Evolutionary conservation across 345 rosid genomes (phyloP).

Genomic region (Kandelia obovata): DNA sequence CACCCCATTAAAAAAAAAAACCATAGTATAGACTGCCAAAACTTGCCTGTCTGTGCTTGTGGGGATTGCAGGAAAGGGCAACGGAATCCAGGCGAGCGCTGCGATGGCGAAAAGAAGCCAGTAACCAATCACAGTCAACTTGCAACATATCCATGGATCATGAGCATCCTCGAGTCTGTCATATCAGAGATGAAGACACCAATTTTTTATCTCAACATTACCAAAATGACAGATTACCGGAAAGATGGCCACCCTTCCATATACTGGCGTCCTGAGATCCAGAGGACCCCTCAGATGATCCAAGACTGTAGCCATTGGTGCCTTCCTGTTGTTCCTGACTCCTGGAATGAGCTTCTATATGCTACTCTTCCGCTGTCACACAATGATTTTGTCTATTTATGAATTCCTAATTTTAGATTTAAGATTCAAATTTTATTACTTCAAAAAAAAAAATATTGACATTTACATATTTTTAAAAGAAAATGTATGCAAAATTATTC

Average conservation of each 20-base stretch:
- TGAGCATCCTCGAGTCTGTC: conserved; percentile 57
- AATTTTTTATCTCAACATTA: conserved; percentile 61
- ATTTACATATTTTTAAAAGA: no score
- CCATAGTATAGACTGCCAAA: neutral
- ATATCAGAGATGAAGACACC: conserved; percentile 69
- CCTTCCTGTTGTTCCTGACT: conserved; percentile 76
- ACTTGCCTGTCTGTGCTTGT: neutral
- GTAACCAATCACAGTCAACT: conserved; percentile 39
- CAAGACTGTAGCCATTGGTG: conserved; percentile 89
- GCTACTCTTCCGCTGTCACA: conserved; percentile 43
- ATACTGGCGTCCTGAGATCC: conserved; percentile 36
- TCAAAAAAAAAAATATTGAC: no score
- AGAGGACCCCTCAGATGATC: conserved; percentile 25
- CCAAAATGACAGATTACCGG: conserved; percentile 63
- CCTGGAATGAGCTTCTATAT: conserved; percentile 73
- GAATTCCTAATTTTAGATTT: no score
- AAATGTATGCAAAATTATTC: no score
- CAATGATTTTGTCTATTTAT: conserved; percentile 16
- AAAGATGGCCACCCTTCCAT: conserved; percentile 74
- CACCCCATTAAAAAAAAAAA: no score
- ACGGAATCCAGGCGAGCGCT: conserved; percentile 59
- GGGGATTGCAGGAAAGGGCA: conserved; percentile 47
- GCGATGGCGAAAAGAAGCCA: conserved; percentile 47
- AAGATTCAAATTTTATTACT: no score
- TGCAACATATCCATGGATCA: conserved; percentile 64